Evolutionary conservation across 2,329 filamentous ascomycete species (phyloP).

Genomic region (Drechslerella stenobrocha): DNA sequence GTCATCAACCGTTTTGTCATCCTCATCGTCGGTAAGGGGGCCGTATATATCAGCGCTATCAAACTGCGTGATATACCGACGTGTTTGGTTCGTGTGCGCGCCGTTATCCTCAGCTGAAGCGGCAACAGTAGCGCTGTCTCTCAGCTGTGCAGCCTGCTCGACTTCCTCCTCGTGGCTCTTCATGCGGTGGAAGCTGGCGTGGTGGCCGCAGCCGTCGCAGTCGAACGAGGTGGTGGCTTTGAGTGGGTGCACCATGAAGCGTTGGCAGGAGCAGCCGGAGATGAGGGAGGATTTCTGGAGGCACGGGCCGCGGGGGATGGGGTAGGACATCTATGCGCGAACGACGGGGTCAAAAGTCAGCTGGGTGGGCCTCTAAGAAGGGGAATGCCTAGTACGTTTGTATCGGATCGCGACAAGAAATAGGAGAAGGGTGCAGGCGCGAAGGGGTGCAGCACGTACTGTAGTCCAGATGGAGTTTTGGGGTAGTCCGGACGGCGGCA

Average conservation of each 20-base stretch:
- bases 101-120: conserved; percentile 56
- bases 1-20: conserved; percentile 37
- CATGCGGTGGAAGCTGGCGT: conserved; percentile 62
- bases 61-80: not conserved
- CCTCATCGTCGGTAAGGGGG: conserved; percentile 23
- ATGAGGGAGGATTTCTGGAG: conserved; percentile 60
- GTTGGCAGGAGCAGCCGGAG: conserved; percentile 60
- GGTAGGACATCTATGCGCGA: conserved; percentile 47
- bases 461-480: conserved; percentile 45
- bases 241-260: conserved; percentile 64
- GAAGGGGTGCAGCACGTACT: conserved; percentile 6
- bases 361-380: too few relatives aligned
- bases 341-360: not conserved
- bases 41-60: conserved; percentile 10
- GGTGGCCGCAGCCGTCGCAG: conserved; percentile 63
- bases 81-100: conserved; percentile 51
- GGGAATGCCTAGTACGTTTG: too few relatives aligned
- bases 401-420: too few relatives aligned
- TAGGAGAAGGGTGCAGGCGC: not conserved
- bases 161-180: conserved; percentile 56
- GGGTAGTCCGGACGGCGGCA: conserved; percentile 30
- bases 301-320: conserved; percentile 60
- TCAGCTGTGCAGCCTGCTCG: conserved; percentile 48
- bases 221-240: conserved; percentile 62
- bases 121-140: conserved; percentile 59